Conservation (phyloP, 139 green algal species). For the Coelastrella sp. region DNA sequence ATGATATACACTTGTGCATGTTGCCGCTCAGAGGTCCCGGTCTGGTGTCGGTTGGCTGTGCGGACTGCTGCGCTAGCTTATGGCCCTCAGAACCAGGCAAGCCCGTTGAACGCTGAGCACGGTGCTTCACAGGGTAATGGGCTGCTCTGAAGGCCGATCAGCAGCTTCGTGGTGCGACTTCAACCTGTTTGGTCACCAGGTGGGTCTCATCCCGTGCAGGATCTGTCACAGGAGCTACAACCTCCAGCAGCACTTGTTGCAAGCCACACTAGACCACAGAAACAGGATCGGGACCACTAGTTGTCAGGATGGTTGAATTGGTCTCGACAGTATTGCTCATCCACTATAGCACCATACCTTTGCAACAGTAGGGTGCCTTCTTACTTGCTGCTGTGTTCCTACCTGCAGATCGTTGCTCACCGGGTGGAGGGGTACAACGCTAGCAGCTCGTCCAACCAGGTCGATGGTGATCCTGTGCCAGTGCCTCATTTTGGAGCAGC, state of each 20-base stretch:
- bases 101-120: too few relatives aligned
- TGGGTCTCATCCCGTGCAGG: background rate
- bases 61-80: too few relatives aligned
- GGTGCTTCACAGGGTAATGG: conserved; percentile 71
- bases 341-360: too few relatives aligned
- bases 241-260: background rate
- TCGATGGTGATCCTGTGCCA: conserved; percentile 86
- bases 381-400: background rate
- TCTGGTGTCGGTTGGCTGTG: too few relatives aligned
- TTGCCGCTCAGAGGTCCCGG: too few relatives aligned
- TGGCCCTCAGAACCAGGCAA: too few relatives aligned
- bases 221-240: background rate
- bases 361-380: background rate
- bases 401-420: conserved; percentile 36
- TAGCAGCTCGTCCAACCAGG: background rate
- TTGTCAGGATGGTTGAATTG: too few relatives aligned
- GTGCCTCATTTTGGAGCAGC: conserved; percentile 72
- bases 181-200: conserved; percentile 72
- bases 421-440: conserved; percentile 34
- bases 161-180: conserved; percentile 81
- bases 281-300: too few relatives aligned
- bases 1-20: too few relatives aligned
- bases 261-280: too few relatives aligned
- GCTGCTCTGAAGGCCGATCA: conserved; percentile 74
- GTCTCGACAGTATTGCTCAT: too few relatives aligned